These are phyloP conservation scores for Saccharomycopsis guyanensis DNA, from an alignment of 805 yeast genomes.

Conservation along the genomic window DNA sequence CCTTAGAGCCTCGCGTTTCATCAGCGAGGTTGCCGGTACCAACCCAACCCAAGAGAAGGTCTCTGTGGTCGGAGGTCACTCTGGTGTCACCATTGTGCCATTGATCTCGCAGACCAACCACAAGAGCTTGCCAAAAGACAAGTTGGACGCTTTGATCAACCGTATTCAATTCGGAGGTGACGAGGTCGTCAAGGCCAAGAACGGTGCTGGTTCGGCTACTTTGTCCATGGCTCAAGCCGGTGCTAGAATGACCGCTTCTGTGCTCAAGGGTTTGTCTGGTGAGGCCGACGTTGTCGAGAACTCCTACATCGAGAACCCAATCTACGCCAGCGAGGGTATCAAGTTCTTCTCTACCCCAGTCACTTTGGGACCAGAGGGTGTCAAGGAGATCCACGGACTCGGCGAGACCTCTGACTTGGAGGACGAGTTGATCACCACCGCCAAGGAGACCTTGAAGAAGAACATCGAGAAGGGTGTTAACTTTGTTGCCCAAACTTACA, in stretches of 20 bases:
- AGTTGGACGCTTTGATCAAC: conserved; percentile 56
- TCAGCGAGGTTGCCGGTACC: conserved; percentile 50
- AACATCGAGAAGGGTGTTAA: conserved; percentile 92
- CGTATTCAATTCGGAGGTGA: conserved; percentile 86
- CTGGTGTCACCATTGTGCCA: conserved; percentile 78
- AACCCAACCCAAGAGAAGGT: conserved; percentile 53
- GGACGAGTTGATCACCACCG: conserved; percentile 71
- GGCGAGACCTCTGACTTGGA: conserved; percentile 71
- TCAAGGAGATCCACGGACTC: conserved; percentile 68
- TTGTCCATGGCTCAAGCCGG: conserved; percentile 85
- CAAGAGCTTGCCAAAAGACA: conserved; percentile 35
- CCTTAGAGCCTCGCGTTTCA: conserved; percentile 63
- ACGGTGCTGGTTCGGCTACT: conserved; percentile 81
- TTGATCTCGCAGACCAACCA: conserved; percentile 53
- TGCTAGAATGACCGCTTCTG: conserved; percentile 62
- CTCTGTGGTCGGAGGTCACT: conserved; percentile 81
- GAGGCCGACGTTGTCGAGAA: conserved; percentile 55
- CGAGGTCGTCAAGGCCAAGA: conserved; percentile 79
- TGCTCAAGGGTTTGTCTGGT: conserved; percentile 47
- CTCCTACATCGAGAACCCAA: conserved; percentile 71
- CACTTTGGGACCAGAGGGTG: conserved; percentile 89
- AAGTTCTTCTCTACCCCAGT: conserved; percentile 95
- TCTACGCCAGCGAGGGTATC: conserved; percentile 81
- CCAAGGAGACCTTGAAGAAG: conserved; percentile 83
- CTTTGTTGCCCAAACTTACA: conserved; percentile 43